These are phyloP conservation scores for Puccinia coronata DNA, from an alignment of 1,284 basidiomycete species.

Conservation along the genomic window DNA sequence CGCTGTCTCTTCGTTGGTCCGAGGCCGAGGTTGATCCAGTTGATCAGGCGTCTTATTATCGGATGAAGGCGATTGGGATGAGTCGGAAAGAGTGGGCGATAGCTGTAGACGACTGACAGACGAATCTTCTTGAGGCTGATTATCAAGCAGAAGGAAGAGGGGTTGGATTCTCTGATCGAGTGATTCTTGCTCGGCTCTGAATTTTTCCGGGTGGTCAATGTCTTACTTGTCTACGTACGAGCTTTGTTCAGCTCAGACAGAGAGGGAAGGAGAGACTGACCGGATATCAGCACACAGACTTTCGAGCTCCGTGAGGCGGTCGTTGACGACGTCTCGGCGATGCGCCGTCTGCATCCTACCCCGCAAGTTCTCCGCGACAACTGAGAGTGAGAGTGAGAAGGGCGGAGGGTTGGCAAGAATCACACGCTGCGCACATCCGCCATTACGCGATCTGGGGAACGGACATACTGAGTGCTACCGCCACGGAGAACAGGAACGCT, in stretches of 20 bases:
- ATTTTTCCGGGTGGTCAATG: background rate
- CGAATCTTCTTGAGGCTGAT: background rate
- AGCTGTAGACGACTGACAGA: background rate
- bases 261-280: background rate
- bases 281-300: slow-evolving; percentile 25
- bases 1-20: background rate
- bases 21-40: background rate
- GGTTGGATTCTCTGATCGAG: background rate
- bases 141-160: background rate
- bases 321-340: slow-evolving; percentile 31
- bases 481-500: slow-evolving; percentile 42
- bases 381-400: background rate
- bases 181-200: slow-evolving; percentile 1
- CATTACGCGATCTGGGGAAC: too few relatives aligned
- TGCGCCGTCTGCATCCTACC: slow-evolving; percentile 27
- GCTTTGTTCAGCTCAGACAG: background rate
- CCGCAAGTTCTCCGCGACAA: slow-evolving; percentile 34
- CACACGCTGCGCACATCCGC: background rate
- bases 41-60: background rate
- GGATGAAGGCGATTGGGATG: background rate
- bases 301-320: slow-evolving; percentile 30
- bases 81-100: background rate
- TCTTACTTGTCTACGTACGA: background rate
- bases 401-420: background rate
- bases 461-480: slow-evolving; percentile 26